A percentile compares a stretch with the other conserved stretches of the same genome.
Conservation (phyloP, 2,329 filamentous ascomycete genomes). For the Thelonectria rubi region DNA sequence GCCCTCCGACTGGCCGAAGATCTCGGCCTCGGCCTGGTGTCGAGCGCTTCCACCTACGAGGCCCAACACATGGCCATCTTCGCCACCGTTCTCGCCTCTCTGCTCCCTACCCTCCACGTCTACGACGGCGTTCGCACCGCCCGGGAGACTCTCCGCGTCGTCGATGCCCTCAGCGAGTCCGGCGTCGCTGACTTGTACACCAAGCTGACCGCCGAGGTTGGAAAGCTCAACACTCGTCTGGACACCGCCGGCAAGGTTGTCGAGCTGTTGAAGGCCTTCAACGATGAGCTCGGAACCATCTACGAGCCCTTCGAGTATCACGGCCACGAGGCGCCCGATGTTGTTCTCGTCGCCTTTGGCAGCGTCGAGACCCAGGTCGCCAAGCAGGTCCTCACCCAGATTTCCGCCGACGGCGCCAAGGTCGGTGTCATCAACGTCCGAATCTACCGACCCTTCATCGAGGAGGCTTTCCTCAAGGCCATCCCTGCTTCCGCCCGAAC, state of each 20-base stretch:
- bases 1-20: slow-evolving; percentile 87
- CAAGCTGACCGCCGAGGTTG: slow-evolving; percentile 68
- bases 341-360: slow-evolving; percentile 90
- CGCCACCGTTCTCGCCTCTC: slow-evolving; percentile 79
- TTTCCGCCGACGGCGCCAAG: slow-evolving; percentile 77
- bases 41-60: slow-evolving; percentile 88
- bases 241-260: slow-evolving; percentile 77
- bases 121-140: slow-evolving; percentile 88
- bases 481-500: slow-evolving; percentile 79
- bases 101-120: slow-evolving; percentile 85
- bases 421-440: slow-evolving; percentile 91
- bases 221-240: slow-evolving; percentile 73
- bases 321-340: slow-evolving; percentile 81
- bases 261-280: slow-evolving; percentile 77
- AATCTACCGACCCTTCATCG: slow-evolving; percentile 93
- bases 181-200: slow-evolving; percentile 76
- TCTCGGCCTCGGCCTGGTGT: slow-evolving; percentile 84
- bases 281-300: slow-evolving; percentile 90
- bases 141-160: slow-evolving; percentile 81
- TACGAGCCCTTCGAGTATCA: slow-evolving; percentile 95
- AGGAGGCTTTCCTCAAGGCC: slow-evolving; percentile 88
- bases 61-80: slow-evolving; percentile 95
- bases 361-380: slow-evolving; percentile 89
- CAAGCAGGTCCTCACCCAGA: slow-evolving; percentile 78
- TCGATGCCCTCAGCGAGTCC: slow-evolving; percentile 80